Conservation (phyloP, 495 filamentous ascomycete species). For the Entonaema liquescens region DNA sequence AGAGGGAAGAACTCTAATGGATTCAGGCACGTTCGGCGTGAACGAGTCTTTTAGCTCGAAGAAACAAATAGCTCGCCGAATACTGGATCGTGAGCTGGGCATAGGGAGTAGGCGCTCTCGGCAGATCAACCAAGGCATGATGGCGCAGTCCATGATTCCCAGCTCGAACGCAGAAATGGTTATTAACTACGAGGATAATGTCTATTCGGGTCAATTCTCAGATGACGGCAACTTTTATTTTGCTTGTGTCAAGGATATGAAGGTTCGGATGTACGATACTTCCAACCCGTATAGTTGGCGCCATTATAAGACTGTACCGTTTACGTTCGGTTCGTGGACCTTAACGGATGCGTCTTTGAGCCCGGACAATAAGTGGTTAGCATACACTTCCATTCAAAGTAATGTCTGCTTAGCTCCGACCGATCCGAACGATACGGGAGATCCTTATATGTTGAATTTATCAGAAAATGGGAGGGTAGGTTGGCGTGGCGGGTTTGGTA, state of each 20-base stretch:
- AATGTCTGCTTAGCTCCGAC: slow-evolving; percentile 87
- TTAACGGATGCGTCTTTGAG: slow-evolving; percentile 93
- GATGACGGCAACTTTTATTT: slow-evolving; percentile 99
- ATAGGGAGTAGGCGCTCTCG: slow-evolving; percentile 61
- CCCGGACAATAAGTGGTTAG: slow-evolving; percentile 90
- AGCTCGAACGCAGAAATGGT: slow-evolving; percentile 82
- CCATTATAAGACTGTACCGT: slow-evolving; percentile 91
- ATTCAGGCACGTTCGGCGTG: slow-evolving; percentile 77
- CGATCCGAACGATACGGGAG: slow-evolving; percentile 78
- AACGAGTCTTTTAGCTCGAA: slow-evolving; percentile 66
- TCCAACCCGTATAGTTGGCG: slow-evolving; percentile 95
- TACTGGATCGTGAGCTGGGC: slow-evolving; percentile 85
- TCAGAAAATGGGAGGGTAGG: slow-evolving; percentile 54
- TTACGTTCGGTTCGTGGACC: slow-evolving; percentile 91
- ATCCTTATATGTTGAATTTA: slow-evolving; percentile 80
- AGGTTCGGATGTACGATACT: slow-evolving; percentile 96
- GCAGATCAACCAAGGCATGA: slow-evolving; percentile 65
- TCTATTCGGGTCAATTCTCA: slow-evolving; percentile 96
- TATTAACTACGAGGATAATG: slow-evolving; percentile 82
- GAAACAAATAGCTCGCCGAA: slow-evolving; percentile 67
- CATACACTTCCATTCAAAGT: slow-evolving; percentile 84
- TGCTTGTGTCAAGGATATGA: slow-evolving; percentile 91
- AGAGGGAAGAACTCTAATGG: slow-evolving; percentile 78
- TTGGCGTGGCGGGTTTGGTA: slow-evolving; percentile 61
- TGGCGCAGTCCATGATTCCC: slow-evolving; percentile 75